Conservation (phyloP, 345 rosid species). For the Atalantia buxifolia region DNA sequence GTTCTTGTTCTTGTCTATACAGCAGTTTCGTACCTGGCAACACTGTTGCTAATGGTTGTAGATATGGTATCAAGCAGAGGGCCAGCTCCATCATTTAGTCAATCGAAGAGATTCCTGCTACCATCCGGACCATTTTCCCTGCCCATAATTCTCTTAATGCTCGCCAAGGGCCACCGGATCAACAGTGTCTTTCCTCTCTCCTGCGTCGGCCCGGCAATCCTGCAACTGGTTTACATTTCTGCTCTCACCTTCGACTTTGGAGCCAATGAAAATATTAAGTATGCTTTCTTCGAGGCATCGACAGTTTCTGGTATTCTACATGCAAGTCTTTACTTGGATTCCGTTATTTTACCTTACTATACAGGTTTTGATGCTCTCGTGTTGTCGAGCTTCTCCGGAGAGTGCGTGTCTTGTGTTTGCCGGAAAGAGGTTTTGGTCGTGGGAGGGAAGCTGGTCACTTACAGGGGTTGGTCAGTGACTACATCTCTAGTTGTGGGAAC, state of each 20-base stretch:
- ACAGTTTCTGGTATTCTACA: conserved; percentile 78
- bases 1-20: conserved; percentile 40
- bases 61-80: conserved; percentile 32
- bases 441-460: conserved; percentile 61
- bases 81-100: conserved; percentile 15
- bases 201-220: conserved; percentile 59
- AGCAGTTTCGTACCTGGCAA: conserved; percentile 39
- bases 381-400: conserved; percentile 62
- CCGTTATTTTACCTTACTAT: conserved; percentile 73
- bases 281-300: conserved; percentile 66
- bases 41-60: conserved; percentile 36
- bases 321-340: conserved; percentile 66
- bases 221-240: conserved; percentile 58
- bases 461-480: conserved; percentile 60
- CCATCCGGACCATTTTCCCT: conserved; percentile 74
- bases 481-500: conserved; percentile 53
- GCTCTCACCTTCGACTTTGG: conserved; percentile 52
- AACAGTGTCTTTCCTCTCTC: conserved; percentile 57
- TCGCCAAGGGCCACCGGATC: conserved; percentile 71
- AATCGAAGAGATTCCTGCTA: conserved; percentile 45
- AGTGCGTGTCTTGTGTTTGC: conserved; percentile 69
- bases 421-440: conserved; percentile 57
- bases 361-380: conserved; percentile 79
- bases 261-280: conserved; percentile 47
- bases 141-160: conserved; percentile 51